phyloP scores from a whole-genome alignment of 176 grass and related monocot genomes.

The Dactylis glomerata region DNA sequence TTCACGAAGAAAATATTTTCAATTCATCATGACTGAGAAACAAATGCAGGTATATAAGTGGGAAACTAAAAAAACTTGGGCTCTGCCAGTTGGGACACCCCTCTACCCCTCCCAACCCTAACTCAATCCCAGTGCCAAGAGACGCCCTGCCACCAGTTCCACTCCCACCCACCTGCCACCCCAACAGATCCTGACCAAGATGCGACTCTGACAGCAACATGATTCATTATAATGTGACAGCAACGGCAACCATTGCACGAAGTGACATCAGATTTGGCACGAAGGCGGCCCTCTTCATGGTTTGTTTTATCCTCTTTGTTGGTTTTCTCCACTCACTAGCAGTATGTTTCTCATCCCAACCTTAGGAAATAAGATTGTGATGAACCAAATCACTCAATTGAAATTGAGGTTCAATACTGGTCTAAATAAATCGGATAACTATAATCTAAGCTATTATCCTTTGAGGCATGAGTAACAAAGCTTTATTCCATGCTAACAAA shows the following conservation, averaged over 20 bases:
- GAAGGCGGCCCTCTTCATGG: neutral
- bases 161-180: neutral
- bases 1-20: neutral
- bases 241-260: neutral
- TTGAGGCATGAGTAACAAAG: neutral
- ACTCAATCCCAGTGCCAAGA: neutral
- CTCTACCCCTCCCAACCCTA: neutral
- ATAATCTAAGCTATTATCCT: neutral
- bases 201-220: neutral
- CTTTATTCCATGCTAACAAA: neutral
- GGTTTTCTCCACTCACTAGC: neutral
- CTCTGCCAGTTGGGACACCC: neutral
- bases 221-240: neutral
- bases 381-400: neutral
- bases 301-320: neutral
- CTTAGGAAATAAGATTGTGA: neutral
- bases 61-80: neutral
- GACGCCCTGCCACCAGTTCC: neutral
- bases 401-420: neutral
- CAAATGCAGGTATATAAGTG: neutral
- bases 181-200: neutral
- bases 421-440: no score
- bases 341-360: neutral
- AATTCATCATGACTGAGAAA: neutral
- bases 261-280: neutral